These are phyloP conservation scores for Ceratocystis diversiconidia DNA, from an alignment of 2,329 filamentous ascomycete species.

Conservation along the genomic window DNA sequence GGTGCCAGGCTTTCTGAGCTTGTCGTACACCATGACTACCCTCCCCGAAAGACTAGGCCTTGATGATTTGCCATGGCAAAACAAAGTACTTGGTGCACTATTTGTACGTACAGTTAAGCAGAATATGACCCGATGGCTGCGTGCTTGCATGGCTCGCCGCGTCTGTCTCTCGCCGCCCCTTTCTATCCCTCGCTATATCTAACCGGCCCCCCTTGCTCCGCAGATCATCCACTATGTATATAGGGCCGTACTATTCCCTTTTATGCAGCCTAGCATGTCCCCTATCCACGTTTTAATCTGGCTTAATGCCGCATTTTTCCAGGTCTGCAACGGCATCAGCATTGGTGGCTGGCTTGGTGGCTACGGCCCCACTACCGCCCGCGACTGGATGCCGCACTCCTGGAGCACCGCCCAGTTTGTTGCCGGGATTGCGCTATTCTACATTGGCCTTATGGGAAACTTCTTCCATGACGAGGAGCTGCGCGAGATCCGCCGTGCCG, in stretches of 20 bases:
- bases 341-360: constrained; percentile 71
- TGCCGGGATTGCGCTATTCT: constrained; percentile 60
- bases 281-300: constrained; percentile 65
- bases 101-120: constrained; percentile 33
- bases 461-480: constrained; percentile 84
- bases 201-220: background rate
- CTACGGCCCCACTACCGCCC: constrained; percentile 53
- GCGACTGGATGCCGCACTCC: constrained; percentile 31
- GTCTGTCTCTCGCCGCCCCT: background rate
- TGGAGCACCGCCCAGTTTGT: constrained; percentile 34
- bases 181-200: background rate
- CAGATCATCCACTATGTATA: constrained; percentile 78
- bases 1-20: constrained; percentile 55
- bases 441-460: constrained; percentile 61
- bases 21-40: constrained; percentile 65
- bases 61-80: constrained; percentile 55
- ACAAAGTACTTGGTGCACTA: constrained; percentile 58
- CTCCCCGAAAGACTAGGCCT: constrained; percentile 47
- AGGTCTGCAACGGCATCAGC: constrained; percentile 63
- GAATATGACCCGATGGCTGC: background rate
- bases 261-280: constrained; percentile 83
- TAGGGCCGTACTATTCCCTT: constrained; percentile 68
- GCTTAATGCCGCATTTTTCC: constrained; percentile 52
- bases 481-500: constrained; percentile 66
- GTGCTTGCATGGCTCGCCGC: no score